These are phyloP conservation scores for Globisporangium acanthophoron DNA, from an alignment of 352 stramenopile species.

Conservation along the genomic window DNA sequence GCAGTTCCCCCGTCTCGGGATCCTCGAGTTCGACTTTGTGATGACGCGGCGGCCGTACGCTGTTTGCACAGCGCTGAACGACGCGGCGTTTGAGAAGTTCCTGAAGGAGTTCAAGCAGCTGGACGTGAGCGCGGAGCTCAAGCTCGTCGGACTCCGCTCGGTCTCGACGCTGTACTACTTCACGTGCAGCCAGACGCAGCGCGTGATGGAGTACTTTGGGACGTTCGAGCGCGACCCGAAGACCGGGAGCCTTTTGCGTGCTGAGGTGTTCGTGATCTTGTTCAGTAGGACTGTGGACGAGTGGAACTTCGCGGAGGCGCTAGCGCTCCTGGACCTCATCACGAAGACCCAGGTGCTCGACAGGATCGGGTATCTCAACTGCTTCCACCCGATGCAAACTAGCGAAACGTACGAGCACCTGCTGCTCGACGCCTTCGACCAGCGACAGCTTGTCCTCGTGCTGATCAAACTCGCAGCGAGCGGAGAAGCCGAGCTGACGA, in stretches of 20 bases:
- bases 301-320: constrained; percentile 56
- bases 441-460: constrained; percentile 49
- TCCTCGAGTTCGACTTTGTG: constrained; percentile 76
- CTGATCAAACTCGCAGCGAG: constrained; percentile 42
- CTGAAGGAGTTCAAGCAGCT: constrained; percentile 77
- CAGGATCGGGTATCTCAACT: constrained; percentile 53
- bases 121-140: constrained; percentile 50
- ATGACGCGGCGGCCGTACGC: constrained; percentile 46
- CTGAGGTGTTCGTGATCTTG: constrained; percentile 69
- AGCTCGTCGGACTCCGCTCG: constrained; percentile 58
- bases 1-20: constrained; percentile 57
- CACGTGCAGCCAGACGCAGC: constrained; percentile 57
- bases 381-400: constrained; percentile 56
- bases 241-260: constrained; percentile 46
- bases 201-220: constrained; percentile 75
- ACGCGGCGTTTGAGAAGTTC: constrained; percentile 67
- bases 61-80: constrained; percentile 54
- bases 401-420: constrained; percentile 47
- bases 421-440: constrained; percentile 40
- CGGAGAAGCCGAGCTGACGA: constrained; percentile 42
- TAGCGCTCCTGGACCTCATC: constrained; percentile 56
- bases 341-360: constrained; percentile 66
- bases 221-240: constrained; percentile 58
- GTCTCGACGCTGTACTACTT: constrained; percentile 75
- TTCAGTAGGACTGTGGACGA: constrained; percentile 66